Conservation (phyloP, 2,329 filamentous ascomycete genomes). For the Fusarium fracticaudum region DNA sequence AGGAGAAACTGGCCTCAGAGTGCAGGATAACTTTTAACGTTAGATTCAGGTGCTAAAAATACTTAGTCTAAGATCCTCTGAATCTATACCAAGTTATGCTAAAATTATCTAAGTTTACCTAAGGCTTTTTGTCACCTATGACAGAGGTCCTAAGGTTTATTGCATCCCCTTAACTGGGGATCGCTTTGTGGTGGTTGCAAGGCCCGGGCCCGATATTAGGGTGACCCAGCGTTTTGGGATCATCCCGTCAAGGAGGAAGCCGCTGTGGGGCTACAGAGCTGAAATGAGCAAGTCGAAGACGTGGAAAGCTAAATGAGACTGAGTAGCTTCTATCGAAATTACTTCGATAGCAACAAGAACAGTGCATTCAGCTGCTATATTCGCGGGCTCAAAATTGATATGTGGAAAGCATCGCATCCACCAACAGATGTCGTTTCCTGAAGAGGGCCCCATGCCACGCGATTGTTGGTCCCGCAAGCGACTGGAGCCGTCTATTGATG, state of each 20-base stretch:
- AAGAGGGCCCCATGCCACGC: slow-evolving; percentile 1
- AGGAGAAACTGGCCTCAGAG: not conserved
- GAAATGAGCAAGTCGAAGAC: not conserved
- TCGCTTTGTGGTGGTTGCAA: slow-evolving; percentile 36
- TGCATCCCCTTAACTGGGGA: not conserved
- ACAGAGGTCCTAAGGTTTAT: too few species aligned
- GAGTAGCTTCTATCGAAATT: not conserved
- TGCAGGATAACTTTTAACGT: too few species aligned
- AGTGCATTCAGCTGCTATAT: not conserved
- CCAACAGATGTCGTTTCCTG: not conserved
- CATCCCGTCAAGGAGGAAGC: slow-evolving; percentile 18
- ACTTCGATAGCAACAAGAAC: not conserved
- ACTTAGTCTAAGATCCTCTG: too few species aligned
- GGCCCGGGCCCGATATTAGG: slow-evolving; percentile 33
- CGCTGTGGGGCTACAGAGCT: slow-evolving; percentile 30
- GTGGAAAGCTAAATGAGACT: not conserved
- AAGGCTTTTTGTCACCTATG: too few species aligned
- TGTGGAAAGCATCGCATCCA: slow-evolving; percentile 3
- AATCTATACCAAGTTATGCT: too few species aligned
- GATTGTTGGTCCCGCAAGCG: slow-evolving; percentile 18
- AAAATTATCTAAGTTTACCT: too few species aligned
- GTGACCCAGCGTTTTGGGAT: slow-evolving; percentile 38
- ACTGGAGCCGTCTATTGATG: slow-evolving; percentile 24
- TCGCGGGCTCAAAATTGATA: not conserved
- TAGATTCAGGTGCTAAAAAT: too few species aligned